These are phyloP conservation scores for Diplodia scrobiculata DNA, from an alignment of 2,329 filamentous ascomycete species.

Conservation along the genomic window DNA sequence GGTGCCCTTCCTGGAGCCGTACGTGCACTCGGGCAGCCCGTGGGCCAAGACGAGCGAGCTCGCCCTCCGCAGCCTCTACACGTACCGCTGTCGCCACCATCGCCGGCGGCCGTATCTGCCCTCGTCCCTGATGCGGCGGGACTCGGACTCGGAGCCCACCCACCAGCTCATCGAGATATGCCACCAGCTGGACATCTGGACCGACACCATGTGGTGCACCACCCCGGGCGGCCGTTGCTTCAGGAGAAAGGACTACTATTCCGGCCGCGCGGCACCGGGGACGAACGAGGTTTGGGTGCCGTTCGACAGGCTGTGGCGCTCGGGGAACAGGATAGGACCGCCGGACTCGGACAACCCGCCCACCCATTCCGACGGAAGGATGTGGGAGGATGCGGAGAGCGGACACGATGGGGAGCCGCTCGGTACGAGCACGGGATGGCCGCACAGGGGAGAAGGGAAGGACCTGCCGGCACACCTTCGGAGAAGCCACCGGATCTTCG, in stretches of 20 bases:
- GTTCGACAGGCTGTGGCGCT: conserved; percentile 62
- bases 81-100: conserved; percentile 65
- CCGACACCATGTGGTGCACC: conserved; percentile 63
- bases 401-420: conserved; percentile 59
- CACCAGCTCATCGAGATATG: conserved; percentile 63
- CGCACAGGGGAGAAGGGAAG: conserved; percentile 55
- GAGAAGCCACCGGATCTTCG: conserved; percentile 56
- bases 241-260: conserved; percentile 59
- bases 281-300: conserved; percentile 64
- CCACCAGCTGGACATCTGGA: conserved; percentile 62
- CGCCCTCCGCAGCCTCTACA: conserved; percentile 62
- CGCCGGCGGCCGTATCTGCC: conserved; percentile 62
- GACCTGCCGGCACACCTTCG: conserved; percentile 57
- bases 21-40: conserved; percentile 47
- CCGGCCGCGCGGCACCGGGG: conserved; percentile 57
- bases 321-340: conserved; percentile 60
- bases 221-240: conserved; percentile 60
- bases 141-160: conserved; percentile 63
- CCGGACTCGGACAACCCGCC: conserved; percentile 37
- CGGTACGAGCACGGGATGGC: conserved; percentile 51
- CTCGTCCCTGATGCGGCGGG: conserved; percentile 56
- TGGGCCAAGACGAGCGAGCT: conserved; percentile 50
- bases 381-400: conserved; percentile 60
- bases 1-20: conserved; percentile 57
- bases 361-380: conserved; percentile 51